Base-by-base conservation (phyloP, 2,329 filamentous ascomycete species). In the Phialocephala sp. region DNA sequence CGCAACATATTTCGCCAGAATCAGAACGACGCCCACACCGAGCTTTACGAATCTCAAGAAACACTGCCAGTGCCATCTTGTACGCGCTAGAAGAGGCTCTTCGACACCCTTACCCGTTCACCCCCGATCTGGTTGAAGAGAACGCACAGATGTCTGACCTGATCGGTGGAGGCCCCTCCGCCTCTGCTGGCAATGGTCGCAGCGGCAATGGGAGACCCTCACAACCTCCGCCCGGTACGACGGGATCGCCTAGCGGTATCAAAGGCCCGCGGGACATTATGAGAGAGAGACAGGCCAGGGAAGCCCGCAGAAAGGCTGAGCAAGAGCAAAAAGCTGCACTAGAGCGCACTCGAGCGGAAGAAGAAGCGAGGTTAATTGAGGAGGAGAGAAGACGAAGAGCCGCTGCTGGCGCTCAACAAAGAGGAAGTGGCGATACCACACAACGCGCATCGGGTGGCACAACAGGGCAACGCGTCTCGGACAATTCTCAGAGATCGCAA, bases 71-170 rank as follows among this genome's bases (percentile, higher is more conserved):
- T 78, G 94, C 95, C 43, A 94, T 99, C 76, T 89, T 97, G 73
- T 98, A 91, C 82, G 89, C 93, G 43, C 87, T 98, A 64, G 94
- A 98, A 82, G 93, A 96, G 81, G 93, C 92, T 43, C 85, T 98
- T 71, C 90, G 94, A 72, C 87, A 90, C 56, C 93, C 94, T 1
- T 86, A 93, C 71, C 83, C 88, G 58, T 96, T 98, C 79, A 96
- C 93, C 9, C 85, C 91, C 27, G 93, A 97, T 79, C 81, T 89
- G 72, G 85, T 89, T 67, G 95, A 99, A 83, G 92, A 97, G 82
- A 91, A 92, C 85, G 92, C 94, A 72, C 87, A 88, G 74, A 98
- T 99, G 94, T 91, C 94, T 72, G 94, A 97, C 78, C 84, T 97
- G 73, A 84, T 87, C 75, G 86, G 87, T 76, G 82, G 83, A 74